Evolutionary conservation across 495 filamentous ascomycete genomes (phyloP), one percentile per base, ranked within the genome.

Genomic region (Neurospora sp.): DNA sequence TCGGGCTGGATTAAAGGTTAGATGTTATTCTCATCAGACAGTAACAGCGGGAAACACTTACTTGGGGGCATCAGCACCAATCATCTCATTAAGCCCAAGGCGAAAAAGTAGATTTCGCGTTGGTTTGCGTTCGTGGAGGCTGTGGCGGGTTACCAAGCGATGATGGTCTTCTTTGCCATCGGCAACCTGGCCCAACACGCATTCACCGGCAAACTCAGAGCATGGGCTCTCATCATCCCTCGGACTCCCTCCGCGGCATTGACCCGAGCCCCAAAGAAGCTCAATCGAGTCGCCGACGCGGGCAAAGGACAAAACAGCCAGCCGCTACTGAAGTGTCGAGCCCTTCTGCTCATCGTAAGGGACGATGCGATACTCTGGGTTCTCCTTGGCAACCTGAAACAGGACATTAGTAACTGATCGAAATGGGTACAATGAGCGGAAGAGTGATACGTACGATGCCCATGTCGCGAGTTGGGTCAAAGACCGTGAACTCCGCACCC

Each of bases 51-150:
- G 72, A 74, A 80, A 70, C 44, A 78, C 80, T 74, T 82, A 88
- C 86, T 86, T 82, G 42, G 83, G 84, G 20, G 81, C 82, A 66
- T 85, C 84, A 40, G 78, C 76, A 31, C 85, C 85, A 72, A 83
- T 79, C 66, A 85, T 75, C 81, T 96, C 93, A 75, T 92, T n/a
- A n/a, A n/a, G 40, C 0, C 6, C 16, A n/a, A n/a, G 0, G 7
- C 41, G 41, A 16, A 42, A 42, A 16, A 16, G 18, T n/a, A 44
- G 42, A 44, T 18, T n/a, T 4, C 42, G 18, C 18, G 18, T 18
- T 44, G 42, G 18, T 44, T 44, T 44, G 3, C 7, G 16, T 46
- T 46, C 42, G 42, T 46, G n/a, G 1, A 42, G 40, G 16, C 16
- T 42, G 40, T 42, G 40, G 14, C 40, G 14, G 40, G 6, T 44